Percentiles rank a stretch among this genome's conserved stretches.
Conservation (phyloP, 768 basidiomycete species). For the Mycena latifolia region DNA sequence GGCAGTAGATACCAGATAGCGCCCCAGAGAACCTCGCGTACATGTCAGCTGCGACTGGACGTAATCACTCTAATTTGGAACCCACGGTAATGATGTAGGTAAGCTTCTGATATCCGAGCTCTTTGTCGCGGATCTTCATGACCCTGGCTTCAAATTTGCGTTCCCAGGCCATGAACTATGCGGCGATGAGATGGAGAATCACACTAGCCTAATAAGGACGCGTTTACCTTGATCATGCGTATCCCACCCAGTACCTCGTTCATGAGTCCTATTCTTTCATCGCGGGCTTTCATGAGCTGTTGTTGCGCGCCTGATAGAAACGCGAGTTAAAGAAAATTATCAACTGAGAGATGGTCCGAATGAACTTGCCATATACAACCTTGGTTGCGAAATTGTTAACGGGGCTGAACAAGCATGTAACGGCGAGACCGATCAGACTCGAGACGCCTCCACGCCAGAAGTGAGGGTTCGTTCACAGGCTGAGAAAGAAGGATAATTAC, state of each 20-base stretch:
- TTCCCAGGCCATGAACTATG: conserved; percentile 95
- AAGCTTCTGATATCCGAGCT: conserved; percentile 85
- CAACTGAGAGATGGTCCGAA: conserved; percentile 1
- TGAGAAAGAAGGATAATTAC: too few species aligned
- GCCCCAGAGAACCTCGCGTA: conserved; percentile 62
- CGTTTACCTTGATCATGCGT: conserved; percentile 82
- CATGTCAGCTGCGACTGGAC: not conserved
- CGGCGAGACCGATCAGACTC: conserved; percentile 82
- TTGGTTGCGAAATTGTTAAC: conserved; percentile 79
- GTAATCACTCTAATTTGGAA: too few species aligned
- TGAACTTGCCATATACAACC: conserved; percentile 65
- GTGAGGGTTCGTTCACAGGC: too few species aligned
- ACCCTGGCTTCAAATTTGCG: conserved; percentile 87
- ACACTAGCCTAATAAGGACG: too few species aligned
- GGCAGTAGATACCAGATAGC: conserved; percentile 50
- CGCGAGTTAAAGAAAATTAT: not conserved
- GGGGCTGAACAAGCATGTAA: conserved; percentile 78
- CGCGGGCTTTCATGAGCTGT: conserved; percentile 92
- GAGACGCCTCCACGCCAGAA: conserved; percentile 62
- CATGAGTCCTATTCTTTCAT: conserved; percentile 92
- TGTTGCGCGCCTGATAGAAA: conserved; percentile 69
- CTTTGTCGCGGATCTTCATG: conserved; percentile 79
- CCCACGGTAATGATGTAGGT: conserved; percentile 92
- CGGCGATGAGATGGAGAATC: conserved; percentile 5
- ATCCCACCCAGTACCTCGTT: conserved; percentile 88